Conservation (phyloP, 2,329 filamentous ascomycete species). For the Ophiostoma ips region DNA sequence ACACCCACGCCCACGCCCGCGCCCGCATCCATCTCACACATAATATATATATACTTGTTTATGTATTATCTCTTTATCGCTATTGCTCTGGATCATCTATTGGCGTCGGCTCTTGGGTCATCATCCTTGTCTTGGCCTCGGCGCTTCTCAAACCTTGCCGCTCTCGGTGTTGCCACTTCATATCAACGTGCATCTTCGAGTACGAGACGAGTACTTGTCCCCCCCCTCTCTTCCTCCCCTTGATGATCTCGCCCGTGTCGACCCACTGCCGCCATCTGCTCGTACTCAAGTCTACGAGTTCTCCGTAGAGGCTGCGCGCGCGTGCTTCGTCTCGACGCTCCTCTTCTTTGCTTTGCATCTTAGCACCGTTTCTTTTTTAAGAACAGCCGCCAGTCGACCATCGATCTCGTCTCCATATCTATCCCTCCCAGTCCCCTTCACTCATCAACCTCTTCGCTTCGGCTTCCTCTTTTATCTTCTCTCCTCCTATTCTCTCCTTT, state of each 20-base stretch:
- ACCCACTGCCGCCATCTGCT: background rate
- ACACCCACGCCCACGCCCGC: no score
- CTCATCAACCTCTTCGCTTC: background rate
- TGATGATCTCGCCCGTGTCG: background rate
- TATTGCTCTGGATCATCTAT: background rate
- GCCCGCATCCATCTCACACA: no score
- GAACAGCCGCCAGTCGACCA: background rate
- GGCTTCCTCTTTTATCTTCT: background rate
- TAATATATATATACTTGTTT: background rate
- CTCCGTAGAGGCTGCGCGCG: constrained; percentile 1
- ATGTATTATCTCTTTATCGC: background rate
- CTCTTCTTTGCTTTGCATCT: background rate
- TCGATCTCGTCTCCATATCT: constrained; percentile 2
- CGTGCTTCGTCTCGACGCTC: background rate
- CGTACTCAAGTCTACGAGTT: background rate
- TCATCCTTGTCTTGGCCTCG: background rate
- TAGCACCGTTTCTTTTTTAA: background rate
- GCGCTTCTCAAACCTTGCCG: background rate
- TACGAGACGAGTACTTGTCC: no score
- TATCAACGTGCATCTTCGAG: background rate
- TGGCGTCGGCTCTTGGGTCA: background rate
- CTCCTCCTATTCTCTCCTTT: background rate
- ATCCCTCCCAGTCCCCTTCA: constrained; percentile 3
- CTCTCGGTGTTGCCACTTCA: background rate
- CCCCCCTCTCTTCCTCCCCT: background rate